A percentile compares a stretch with the other conserved stretches of the same genome.
phyloP scores from a whole-genome alignment of 1,284 basidiomycete species.

The Naganishia sp. region DNA sequence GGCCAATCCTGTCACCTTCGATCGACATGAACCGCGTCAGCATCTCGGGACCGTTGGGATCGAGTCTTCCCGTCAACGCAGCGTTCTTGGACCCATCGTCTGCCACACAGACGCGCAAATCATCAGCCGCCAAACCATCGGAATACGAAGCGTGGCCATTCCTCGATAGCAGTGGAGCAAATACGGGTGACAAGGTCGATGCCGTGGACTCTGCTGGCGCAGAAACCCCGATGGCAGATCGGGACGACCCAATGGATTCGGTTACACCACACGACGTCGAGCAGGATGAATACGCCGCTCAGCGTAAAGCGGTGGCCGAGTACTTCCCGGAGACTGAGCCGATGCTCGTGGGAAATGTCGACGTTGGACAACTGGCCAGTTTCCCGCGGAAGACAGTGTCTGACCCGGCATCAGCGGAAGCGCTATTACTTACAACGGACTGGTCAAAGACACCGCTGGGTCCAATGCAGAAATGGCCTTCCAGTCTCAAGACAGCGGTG shows the following conservation, averaged over 20 bases:
- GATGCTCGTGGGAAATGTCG: conserved; percentile 25
- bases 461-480: conserved; percentile 43
- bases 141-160: background rate
- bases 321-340: conserved; percentile 25
- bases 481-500: conserved; percentile 43
- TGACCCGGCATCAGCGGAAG: conserved; percentile 36
- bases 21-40: conserved; percentile 13
- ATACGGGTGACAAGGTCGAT: background rate
- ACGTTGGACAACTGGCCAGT: conserved; percentile 24
- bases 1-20: conserved; percentile 13
- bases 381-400: conserved; percentile 14
- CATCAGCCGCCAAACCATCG: background rate
- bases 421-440: conserved; percentile 43
- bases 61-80: background rate
- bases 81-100: background rate
- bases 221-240: conserved; percentile 10
- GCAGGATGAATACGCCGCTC: background rate
- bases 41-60: background rate
- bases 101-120: background rate
- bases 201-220: background rate
- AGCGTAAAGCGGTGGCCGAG: background rate
- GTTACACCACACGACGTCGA: background rate
- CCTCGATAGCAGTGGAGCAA: too few species aligned
- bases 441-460: conserved; percentile 50
- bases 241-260: conserved; percentile 12